These are phyloP conservation scores for Sphagnum magellanicum DNA, from an alignment of 228 moss, liverwort and hornwort species.

Conservation along the genomic window DNA sequence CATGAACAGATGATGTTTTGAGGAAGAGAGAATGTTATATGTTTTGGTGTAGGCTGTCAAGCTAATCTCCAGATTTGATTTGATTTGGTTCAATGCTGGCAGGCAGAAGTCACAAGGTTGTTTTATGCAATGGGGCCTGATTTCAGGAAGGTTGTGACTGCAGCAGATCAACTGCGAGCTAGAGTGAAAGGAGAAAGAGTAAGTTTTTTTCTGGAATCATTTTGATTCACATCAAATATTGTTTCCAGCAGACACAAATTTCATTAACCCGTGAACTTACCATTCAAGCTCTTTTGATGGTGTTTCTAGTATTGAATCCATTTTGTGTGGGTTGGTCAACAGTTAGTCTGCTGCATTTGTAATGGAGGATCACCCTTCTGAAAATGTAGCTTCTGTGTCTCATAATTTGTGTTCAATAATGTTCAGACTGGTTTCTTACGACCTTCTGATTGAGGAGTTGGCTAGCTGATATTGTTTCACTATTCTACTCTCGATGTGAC, in stretches of 20 bases:
- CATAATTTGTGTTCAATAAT: too few relatives aligned
- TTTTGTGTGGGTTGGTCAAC: neutral
- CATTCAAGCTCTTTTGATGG: too few relatives aligned
- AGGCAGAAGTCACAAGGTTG: conserved; percentile 69
- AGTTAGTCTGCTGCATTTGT: neutral
- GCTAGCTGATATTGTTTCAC: too few relatives aligned
- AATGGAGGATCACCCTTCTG: neutral
- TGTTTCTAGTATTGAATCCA: too few relatives aligned
- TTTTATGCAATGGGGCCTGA: conserved; percentile 69
- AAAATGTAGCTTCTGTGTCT: neutral
- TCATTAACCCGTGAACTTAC: too few relatives aligned
- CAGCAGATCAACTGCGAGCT: conserved; percentile 71
- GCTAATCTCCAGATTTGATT: conserved; percentile 2
- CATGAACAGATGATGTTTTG: too few relatives aligned
- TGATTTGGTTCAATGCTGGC: conserved; percentile 8
- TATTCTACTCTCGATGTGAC: too few relatives aligned
- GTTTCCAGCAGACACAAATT: too few relatives aligned
- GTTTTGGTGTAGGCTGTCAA: neutral
- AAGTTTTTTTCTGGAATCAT: neutral
- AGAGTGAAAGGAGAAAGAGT: conserved; percentile 68
- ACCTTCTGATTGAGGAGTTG: too few relatives aligned
- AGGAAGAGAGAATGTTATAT: too few relatives aligned
- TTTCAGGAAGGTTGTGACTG: conserved; percentile 53
- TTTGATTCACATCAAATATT: neutral
- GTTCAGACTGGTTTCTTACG: too few relatives aligned